Conservation (phyloP, 768 basidiomycete species). For the Hysterangium stoloniferum region DNA sequence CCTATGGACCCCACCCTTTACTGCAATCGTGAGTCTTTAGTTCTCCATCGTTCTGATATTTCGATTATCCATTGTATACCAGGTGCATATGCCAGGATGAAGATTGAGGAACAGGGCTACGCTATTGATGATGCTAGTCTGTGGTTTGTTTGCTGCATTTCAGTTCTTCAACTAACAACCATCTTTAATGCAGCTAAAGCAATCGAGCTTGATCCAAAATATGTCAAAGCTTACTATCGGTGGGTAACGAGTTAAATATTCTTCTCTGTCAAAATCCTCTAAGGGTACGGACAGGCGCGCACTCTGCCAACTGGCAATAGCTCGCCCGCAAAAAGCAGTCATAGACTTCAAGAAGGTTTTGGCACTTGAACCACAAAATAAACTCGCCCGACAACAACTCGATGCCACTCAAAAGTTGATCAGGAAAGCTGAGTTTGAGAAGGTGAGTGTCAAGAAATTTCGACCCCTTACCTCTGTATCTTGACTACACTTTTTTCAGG, state of each 20-base stretch:
- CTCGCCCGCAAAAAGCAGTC: conserved; percentile 82
- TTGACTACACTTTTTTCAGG: conserved; percentile 35
- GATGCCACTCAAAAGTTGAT: conserved; percentile 87
- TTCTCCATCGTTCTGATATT: neutral
- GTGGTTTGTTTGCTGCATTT: conserved; percentile 22
- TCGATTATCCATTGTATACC: neutral
- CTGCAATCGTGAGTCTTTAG: conserved; percentile 60
- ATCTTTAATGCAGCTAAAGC: conserved; percentile 59
- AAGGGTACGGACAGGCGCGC: conserved; percentile 52
- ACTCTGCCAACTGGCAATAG: conserved; percentile 81
- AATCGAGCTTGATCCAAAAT: conserved; percentile 79
- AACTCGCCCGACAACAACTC: conserved; percentile 69
- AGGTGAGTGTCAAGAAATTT: conserved; percentile 38
- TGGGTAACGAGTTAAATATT: conserved; percentile 23
- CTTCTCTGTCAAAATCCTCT: neutral
- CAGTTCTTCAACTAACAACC: neutral
- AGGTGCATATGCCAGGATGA: conserved; percentile 80
- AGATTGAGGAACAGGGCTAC: conserved; percentile 90
- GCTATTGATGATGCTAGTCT: conserved; percentile 81
- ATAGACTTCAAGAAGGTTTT: conserved; percentile 83
- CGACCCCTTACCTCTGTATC: neutral
- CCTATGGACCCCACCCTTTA: conserved; percentile 84
- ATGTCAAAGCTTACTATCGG: conserved; percentile 88
- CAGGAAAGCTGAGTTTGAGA: conserved; percentile 86
- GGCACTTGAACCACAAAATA: conserved; percentile 79